These are phyloP conservation scores for Aquanectria penicillioides DNA, from an alignment of 2,329 filamentous ascomycete genomes.

Conservation along the genomic window DNA sequence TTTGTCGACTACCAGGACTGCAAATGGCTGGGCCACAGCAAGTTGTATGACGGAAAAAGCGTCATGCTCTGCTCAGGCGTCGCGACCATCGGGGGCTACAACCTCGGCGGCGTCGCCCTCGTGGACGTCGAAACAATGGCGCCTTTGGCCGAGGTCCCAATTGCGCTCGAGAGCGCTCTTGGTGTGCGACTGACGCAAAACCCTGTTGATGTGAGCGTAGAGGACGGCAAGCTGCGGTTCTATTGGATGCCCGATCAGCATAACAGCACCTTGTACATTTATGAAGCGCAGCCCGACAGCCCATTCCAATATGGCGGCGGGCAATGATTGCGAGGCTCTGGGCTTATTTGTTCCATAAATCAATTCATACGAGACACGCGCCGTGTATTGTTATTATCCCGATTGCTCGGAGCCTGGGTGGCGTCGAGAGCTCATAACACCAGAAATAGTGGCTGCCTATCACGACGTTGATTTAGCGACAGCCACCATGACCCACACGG, in stretches of 20 bases:
- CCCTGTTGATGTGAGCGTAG: constrained; percentile 57
- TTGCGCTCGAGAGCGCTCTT: constrained; percentile 51
- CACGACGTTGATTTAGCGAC: constrained; percentile 13
- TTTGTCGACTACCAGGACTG: constrained; percentile 63
- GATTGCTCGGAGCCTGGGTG: too few relatives aligned
- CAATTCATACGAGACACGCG: too few relatives aligned
- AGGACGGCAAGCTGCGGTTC: constrained; percentile 55
- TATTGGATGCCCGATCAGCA: constrained; percentile 60
- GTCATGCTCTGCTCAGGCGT: constrained; percentile 61
- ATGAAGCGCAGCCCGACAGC: constrained; percentile 50
- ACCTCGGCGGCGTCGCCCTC: constrained; percentile 57
- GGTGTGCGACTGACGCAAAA: constrained; percentile 58
- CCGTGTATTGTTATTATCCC: too few relatives aligned
- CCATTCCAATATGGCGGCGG: constrained; percentile 34
- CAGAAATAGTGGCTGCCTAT: constrained; percentile 29
- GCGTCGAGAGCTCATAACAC: too few relatives aligned
- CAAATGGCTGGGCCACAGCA: constrained; percentile 57
- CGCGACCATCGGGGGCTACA: constrained; percentile 47
- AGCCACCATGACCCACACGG: constrained; percentile 15
- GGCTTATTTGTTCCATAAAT: too few relatives aligned
- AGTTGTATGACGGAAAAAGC: constrained; percentile 46
- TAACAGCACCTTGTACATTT: constrained; percentile 57
- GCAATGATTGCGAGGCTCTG: constrained; percentile 1
- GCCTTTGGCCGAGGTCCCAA: constrained; percentile 57
- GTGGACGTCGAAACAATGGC: constrained; percentile 57